These are phyloP conservation scores for Aquilaria sinensis DNA, from an alignment of 345 rosid species.

Conservation along the genomic window DNA sequence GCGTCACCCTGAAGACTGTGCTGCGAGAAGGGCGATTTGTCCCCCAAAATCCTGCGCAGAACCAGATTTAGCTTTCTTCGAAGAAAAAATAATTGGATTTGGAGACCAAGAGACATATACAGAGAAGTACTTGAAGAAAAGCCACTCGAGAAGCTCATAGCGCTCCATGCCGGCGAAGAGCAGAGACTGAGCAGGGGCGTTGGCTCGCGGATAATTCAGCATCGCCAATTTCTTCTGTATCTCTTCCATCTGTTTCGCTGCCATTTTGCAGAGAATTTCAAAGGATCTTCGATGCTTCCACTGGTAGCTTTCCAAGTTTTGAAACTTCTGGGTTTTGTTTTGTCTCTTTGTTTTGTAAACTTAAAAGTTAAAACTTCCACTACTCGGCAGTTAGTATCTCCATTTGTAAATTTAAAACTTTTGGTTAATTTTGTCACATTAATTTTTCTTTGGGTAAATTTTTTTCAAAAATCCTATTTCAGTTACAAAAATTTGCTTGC, in stretches of 20 bases:
- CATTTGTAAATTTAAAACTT: too few species aligned
- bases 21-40: conserved; percentile 93
- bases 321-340: too few species aligned
- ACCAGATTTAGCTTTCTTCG: conserved; percentile 1
- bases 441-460: too few species aligned
- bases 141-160: conserved; percentile 96
- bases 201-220: conserved; percentile 72
- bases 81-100: background rate
- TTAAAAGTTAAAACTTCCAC: too few species aligned
- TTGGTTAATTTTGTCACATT: too few species aligned
- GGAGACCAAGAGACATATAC: background rate
- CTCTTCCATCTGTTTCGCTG: conserved; percentile 94
- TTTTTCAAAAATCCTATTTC: too few species aligned
- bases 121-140: conserved; percentile 52
- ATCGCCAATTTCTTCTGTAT: conserved; percentile 64
- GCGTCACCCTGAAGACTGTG: conserved; percentile 80
- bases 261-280: conserved; percentile 31
- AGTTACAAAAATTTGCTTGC: too few species aligned
- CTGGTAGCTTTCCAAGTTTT: too few species aligned
- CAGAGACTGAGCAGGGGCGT: conserved; percentile 95
- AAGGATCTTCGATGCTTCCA: background rate
- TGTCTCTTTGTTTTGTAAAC: too few species aligned
- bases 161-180: conserved; percentile 99
- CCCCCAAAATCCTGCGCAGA: conserved; percentile 69
- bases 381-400: too few species aligned